Percentiles rank a stretch among this genome's conserved stretches.
phyloP scores from a whole-genome alignment of 2,329 filamentous ascomycete genomes.

The Microcyclospora pomicola region DNA sequence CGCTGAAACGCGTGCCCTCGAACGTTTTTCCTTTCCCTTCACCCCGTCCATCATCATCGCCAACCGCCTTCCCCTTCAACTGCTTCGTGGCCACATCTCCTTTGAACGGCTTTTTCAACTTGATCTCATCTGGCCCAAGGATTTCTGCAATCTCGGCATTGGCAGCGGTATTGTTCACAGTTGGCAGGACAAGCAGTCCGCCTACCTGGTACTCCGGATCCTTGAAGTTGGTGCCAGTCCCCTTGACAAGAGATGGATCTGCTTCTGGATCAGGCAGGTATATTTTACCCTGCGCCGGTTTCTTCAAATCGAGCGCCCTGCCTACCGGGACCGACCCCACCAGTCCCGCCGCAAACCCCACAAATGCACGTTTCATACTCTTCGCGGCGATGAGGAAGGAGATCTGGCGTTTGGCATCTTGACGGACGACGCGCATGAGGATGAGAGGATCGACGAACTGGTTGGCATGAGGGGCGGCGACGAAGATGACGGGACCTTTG shows the following conservation, averaged over 20 bases:
- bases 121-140: conserved; percentile 62
- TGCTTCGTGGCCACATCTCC: conserved; percentile 61
- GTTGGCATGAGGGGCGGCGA: conserved; percentile 93
- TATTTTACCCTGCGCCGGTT: conserved; percentile 61
- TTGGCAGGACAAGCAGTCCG: conserved; percentile 76
- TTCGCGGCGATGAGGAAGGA: conserved; percentile 91
- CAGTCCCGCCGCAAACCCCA: conserved; percentile 71
- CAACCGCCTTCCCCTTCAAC: conserved; percentile 58
- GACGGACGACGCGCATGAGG: conserved; percentile 77
- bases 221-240: conserved; percentile 65
- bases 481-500: conserved; percentile 80
- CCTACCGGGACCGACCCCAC: conserved; percentile 89
- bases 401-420: conserved; percentile 75
- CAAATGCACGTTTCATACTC: conserved; percentile 78
- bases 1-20: conserved; percentile 67
- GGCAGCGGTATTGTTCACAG: conserved; percentile 64
- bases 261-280: conserved; percentile 81
- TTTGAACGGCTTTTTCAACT: conserved; percentile 78
- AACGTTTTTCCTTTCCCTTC: conserved; percentile 46
- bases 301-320: conserved; percentile 77
- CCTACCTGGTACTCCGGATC: conserved; percentile 57
- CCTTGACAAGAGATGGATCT: conserved; percentile 67
- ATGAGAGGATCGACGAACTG: conserved; percentile 96
- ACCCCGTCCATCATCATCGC: conserved; percentile 45
- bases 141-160: conserved; percentile 78